Evolutionary conservation across 2,329 filamentous ascomycete species (phyloP).

Genomic region (Penicillium paneum): DNA sequence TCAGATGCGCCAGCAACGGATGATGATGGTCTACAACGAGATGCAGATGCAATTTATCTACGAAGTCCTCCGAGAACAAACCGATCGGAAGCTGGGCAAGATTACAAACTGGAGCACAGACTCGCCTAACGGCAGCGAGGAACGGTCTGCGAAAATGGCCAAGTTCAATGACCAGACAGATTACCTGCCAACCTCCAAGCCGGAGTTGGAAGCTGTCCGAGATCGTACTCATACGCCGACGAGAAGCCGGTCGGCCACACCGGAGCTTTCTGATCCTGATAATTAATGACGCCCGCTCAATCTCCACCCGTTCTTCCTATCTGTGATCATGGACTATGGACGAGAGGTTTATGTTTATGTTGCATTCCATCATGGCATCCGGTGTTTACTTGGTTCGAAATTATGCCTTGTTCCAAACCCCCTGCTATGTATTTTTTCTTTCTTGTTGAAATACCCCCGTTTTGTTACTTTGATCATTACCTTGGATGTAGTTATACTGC

Average conservation of each 20-base stretch:
- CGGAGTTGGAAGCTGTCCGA: conserved; percentile 34
- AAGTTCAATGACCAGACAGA: conserved; percentile 31
- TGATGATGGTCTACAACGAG: conserved; percentile 93
- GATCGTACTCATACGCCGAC: conserved; percentile 25
- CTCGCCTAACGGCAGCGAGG: conserved; percentile 21
- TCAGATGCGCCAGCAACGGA: conserved; percentile 75
- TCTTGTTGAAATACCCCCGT: conserved; percentile 21
- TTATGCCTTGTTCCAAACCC: not conserved
- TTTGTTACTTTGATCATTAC: conserved; percentile 12
- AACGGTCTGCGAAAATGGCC: conserved; percentile 37
- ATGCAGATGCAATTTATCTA: conserved; percentile 85
- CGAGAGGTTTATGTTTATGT: conserved; percentile 19
- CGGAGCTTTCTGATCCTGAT: conserved; percentile 31
- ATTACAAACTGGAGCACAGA: conserved; percentile 6
- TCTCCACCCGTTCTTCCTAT: conserved; percentile 1
- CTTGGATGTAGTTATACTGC: conserved; percentile 19
- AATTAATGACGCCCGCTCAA: conserved; percentile 25
- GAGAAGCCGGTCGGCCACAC: conserved; percentile 29
- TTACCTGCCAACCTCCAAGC: conserved; percentile 33
- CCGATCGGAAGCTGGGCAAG: conserved; percentile 35
- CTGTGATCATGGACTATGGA: conserved; percentile 21
- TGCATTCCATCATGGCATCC: conserved; percentile 25
- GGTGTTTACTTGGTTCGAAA: conserved; percentile 18
- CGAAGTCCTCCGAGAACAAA: conserved; percentile 68
- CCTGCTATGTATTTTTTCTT: conserved; percentile 1